Evolutionary conservation across 83 land plant genomes (phyloP), one percentile per base, ranked within the genome.

Genomic region (Larix sibirica): DNA sequence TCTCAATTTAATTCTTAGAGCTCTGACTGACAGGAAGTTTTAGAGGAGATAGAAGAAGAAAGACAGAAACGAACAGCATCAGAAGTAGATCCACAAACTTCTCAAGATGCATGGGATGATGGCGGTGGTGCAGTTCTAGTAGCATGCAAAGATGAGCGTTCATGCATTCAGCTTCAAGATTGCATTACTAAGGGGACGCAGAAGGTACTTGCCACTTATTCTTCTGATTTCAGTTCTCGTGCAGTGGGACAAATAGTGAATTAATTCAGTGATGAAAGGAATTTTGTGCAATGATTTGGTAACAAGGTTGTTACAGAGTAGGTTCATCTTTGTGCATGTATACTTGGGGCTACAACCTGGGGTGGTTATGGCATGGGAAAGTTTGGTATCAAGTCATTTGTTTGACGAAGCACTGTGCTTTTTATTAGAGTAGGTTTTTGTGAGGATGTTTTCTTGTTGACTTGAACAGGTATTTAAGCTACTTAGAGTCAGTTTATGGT

Each of bases 101-200:
- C 71, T 61, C 88, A 86, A 81, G 87, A 85, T 63, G 83, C 60
- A n/a, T 85, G 83, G 81, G 88, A 87, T 83, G 82, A 88, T 71
- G 86, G 66, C 80, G 89, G 83, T 10, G 87, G 90, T 66, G 62
- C 60, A 26, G 90, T 98, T 79, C 82, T 98, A 21, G 97, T 98
- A 40, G 99, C 96, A 18, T 98, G 99, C 83, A 98, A 98, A 83
- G 99, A 98, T 92, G 99, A 96, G 79, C 91, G 93, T 33, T 93
- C 99, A 60, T 96, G 96, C 83, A 87, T 92, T 85, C 99, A 95
- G 83, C 90, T 98, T 77, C 93, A 96, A 87, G 95, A 95, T 79
- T 91, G 81, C 85, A 89, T 98, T 13, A 77, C 6, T 9, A 92
- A 88, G 79, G 94, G 92, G 12, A 83, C 97, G 58, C 83, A 89